Evolutionary conservation across 106 monocot species (phyloP), one percentile per base, ranked within the genome.

Genomic region (Chionographis japonica): DNA sequence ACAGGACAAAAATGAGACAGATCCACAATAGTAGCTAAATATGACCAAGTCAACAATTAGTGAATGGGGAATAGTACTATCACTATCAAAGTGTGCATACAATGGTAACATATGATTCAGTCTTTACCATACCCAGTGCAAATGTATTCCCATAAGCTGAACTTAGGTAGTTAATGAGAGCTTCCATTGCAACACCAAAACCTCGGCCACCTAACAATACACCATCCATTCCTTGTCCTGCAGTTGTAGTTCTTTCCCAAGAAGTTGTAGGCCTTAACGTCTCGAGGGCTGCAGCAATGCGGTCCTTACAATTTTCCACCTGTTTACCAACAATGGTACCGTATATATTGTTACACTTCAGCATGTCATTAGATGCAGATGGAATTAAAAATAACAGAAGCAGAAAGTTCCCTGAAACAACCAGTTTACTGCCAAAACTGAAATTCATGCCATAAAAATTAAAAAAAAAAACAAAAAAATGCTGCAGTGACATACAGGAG

Each of bases 121-220:
- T 58, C 66, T 63, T 65, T 71, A 75, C 41, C 86, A 61, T 85
- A 98, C 98, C 98, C 81, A 98, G 55, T 72, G 93, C 90, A 93
- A 90, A 98, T 61, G 90, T 93, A 61, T 73, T 87, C 36, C 92
- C 98, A 81, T 93, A 98, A 79, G 90, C 93, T 58, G 93, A 90
- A 85, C 92, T 82, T 60, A 98, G 68, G 78, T 98, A 98, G 55
- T 63, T 84, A 66, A 90, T 75, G 40, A 98, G 85, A 72, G 85
- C 82, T 43, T 85, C 80, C 87, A 98, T 90, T 71, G 93, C 89
- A 20, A 75, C 76, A 37, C 98, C 98, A 78, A 98, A 98, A 12
- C 98, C 98, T 52, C 98, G 78, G 9, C 90, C 98, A 40, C 98
- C 93, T 56, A 90, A 70, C 64, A 90, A 79, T 11, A 90, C 81